These are phyloP conservation scores for Phlyctochytrium planicorne DNA, from an alignment of 192 early-diverging fungal species.

Conservation along the genomic window DNA sequence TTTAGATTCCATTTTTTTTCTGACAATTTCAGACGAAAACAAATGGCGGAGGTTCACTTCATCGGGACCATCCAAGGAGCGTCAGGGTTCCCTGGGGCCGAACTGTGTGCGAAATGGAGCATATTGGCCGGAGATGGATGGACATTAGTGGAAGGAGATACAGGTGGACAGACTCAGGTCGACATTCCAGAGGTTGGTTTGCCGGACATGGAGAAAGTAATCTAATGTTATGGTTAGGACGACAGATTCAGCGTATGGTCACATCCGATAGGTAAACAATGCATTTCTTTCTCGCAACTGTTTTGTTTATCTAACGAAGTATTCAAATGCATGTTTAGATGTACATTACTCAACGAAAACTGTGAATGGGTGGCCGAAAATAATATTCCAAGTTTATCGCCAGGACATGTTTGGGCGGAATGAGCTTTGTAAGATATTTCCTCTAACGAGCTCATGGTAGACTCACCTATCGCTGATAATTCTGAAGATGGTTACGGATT, in stretches of 20 bases:
- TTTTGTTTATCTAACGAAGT: slow-evolving; percentile 8
- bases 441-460: background rate
- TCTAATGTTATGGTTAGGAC: slow-evolving; percentile 34
- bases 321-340: slow-evolving; percentile 30
- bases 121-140: slow-evolving; percentile 47
- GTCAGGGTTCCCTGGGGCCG: slow-evolving; percentile 40
- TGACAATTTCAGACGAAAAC: slow-evolving; percentile 10
- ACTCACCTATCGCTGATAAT: no score
- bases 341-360: slow-evolving; percentile 55
- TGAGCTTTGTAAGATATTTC: slow-evolving; percentile 43
- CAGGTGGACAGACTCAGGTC: slow-evolving; percentile 47
- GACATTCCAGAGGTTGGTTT: slow-evolving; percentile 36
- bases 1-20: no score
- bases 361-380: slow-evolving; percentile 55
- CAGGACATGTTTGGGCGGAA: slow-evolving; percentile 54
- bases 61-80: slow-evolving; percentile 48
- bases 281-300: background rate
- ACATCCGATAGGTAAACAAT: slow-evolving; percentile 54
- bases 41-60: slow-evolving; percentile 53
- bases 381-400: slow-evolving; percentile 52
- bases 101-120: slow-evolving; percentile 45
- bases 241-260: slow-evolving; percentile 45
- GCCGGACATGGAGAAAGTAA: background rate
- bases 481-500: slow-evolving; percentile 64
- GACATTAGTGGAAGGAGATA: slow-evolving; percentile 45